phyloP scores from a whole-genome alignment of 352 stramenopile species.

The Phytopythium oedochilum region DNA sequence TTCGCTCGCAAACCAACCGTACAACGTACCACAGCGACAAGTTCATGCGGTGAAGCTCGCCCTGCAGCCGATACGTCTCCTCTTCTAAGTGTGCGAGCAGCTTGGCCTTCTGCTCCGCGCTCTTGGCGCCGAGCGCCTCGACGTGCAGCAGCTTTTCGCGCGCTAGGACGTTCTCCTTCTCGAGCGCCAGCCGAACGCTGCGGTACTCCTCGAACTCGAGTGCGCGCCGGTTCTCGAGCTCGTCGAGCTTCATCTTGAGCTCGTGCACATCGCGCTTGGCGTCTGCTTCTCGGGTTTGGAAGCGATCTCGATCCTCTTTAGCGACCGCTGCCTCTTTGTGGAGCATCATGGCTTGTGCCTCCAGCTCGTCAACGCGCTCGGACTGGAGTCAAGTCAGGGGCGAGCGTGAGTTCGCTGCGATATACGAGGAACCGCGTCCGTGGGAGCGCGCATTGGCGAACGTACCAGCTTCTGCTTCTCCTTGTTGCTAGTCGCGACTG shows the following conservation, averaged over 20 bases:
- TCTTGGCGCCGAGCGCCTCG: slow-evolving; percentile 37
- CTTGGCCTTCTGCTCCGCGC: slow-evolving; percentile 47
- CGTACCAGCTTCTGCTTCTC: slow-evolving; percentile 44
- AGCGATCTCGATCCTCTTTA: slow-evolving; percentile 60
- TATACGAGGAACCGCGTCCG: too few species aligned
- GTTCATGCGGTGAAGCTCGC: slow-evolving; percentile 37
- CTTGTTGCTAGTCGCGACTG: slow-evolving; percentile 30
- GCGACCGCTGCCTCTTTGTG: slow-evolving; percentile 34
- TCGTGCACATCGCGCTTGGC: slow-evolving; percentile 53
- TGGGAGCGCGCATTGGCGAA: too few species aligned
- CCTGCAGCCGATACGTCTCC: slow-evolving; percentile 55
- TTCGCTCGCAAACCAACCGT: too few species aligned
- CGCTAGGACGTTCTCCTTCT: slow-evolving; percentile 46
- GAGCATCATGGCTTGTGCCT: slow-evolving; percentile 38
- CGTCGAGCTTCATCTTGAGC: slow-evolving; percentile 59
- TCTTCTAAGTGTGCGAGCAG: slow-evolving; percentile 55
- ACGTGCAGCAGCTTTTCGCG: slow-evolving; percentile 49
- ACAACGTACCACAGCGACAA: slow-evolving; percentile 31
- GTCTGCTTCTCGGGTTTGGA: slow-evolving; percentile 56
- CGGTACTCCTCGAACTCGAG: slow-evolving; percentile 77
- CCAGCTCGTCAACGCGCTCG: slow-evolving; percentile 46
- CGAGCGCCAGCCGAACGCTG: slow-evolving; percentile 29
- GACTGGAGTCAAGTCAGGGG: slow-evolving; percentile 24
- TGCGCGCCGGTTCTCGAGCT: slow-evolving; percentile 53
- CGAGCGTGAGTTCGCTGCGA: too few species aligned